Evolutionary conservation across 257 asterid species (phyloP).

Genomic region (Ocimum tenuiflorum): DNA sequence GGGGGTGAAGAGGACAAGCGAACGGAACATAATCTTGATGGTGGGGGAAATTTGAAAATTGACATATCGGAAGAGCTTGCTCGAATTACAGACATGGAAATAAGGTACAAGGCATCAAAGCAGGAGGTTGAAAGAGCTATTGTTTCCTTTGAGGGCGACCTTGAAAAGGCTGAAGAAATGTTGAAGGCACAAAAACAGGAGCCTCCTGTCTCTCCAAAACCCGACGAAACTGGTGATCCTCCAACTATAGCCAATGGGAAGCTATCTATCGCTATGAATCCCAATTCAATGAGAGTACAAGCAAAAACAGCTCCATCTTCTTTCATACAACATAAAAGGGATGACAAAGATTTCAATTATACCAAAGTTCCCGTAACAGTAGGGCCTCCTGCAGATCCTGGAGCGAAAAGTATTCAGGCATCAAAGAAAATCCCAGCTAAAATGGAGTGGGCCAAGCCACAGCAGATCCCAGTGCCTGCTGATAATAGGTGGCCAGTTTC

Average conservation of each 20-base stretch:
- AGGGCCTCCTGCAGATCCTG: constrained; percentile 51
- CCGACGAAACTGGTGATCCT: constrained; percentile 61
- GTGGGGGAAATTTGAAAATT: constrained; percentile 68
- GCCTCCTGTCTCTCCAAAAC: constrained; percentile 42
- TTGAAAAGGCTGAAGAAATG: constrained; percentile 74
- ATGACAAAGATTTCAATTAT: constrained; percentile 68
- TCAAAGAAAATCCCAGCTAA: constrained; percentile 52
- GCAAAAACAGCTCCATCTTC: constrained; percentile 35
- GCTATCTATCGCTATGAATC: constrained; percentile 29
- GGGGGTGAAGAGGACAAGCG: constrained; percentile 47
- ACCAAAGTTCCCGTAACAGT: constrained; percentile 40
- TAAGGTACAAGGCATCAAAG: constrained; percentile 59
- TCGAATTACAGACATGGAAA: constrained; percentile 59
- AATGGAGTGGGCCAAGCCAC: constrained; percentile 60
- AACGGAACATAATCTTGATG: constrained; percentile 41
- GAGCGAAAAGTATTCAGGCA: constrained; percentile 40
- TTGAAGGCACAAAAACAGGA: constrained; percentile 70
- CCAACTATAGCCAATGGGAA: constrained; percentile 37
- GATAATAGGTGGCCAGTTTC: constrained; percentile 58
- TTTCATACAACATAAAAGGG: constrained; percentile 43
- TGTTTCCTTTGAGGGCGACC: constrained; percentile 83
- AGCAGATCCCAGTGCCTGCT: constrained; percentile 37
- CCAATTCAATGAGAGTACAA: constrained; percentile 33
- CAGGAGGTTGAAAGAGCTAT: constrained; percentile 90
- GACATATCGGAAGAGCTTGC: constrained; percentile 90